These are phyloP conservation scores for Aspergillus mulundensis DNA, from an alignment of 495 filamentous ascomycete species.

Conservation along the genomic window DNA sequence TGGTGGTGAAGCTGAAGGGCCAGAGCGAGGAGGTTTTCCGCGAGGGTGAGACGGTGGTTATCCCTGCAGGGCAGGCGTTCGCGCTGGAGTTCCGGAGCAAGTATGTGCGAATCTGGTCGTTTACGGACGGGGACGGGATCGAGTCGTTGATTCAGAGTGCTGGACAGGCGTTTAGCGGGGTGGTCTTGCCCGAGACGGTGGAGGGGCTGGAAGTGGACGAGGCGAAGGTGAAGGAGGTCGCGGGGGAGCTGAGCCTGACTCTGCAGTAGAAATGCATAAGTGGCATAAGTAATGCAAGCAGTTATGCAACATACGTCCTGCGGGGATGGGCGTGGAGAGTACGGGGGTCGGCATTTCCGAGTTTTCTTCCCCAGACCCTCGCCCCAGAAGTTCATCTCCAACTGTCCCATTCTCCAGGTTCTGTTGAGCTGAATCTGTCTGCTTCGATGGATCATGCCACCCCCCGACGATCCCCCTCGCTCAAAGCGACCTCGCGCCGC, in stretches of 20 bases:
- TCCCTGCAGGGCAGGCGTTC: conserved; percentile 39
- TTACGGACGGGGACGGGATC: conserved; percentile 41
- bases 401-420: neutral
- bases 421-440: neutral
- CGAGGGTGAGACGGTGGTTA: conserved; percentile 40
- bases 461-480: conserved; percentile 25
- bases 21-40: conserved; percentile 24
- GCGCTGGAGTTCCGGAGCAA: conserved; percentile 33
- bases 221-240: conserved; percentile 14
- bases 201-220: conserved; percentile 20
- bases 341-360: conserved; percentile 2
- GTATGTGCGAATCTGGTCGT: conserved; percentile 41
- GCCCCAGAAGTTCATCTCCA: neutral
- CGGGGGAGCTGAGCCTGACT: conserved; percentile 10
- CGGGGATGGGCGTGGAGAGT: neutral
- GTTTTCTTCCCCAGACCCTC: neutral
- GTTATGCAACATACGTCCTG: neutral
- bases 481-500: conserved; percentile 37
- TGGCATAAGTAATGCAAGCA: no score
- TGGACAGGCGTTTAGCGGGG: conserved; percentile 23
- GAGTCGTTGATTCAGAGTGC: conserved; percentile 31
- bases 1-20: conserved; percentile 30
- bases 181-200: conserved; percentile 27
- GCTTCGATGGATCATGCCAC: conserved; percentile 21
- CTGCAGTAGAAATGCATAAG: neutral